Percentiles rank a stretch among this genome's conserved stretches.
Conservation (phyloP, 345 rosid genomes). For the Cardiospermum halicacabum region DNA sequence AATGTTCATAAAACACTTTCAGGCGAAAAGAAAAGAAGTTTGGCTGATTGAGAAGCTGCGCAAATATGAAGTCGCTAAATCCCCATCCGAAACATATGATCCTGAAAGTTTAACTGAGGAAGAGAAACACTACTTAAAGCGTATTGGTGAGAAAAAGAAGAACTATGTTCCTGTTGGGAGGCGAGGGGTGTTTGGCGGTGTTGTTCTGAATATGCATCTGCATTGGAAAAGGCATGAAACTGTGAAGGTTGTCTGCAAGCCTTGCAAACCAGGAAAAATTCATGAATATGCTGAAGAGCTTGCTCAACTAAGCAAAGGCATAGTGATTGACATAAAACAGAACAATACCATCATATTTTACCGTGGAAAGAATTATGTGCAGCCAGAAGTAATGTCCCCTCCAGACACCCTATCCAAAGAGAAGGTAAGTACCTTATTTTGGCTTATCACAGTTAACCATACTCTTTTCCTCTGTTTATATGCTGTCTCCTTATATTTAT, state of each 20-base stretch:
- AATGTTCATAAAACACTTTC: constrained; percentile 2
- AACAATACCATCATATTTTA: constrained; percentile 63
- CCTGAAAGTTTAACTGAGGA: constrained; percentile 88
- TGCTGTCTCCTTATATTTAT: background rate
- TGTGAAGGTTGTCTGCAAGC: constrained; percentile 81
- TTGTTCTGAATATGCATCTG: constrained; percentile 91
- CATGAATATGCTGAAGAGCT: constrained; percentile 83
- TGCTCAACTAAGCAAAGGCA: constrained; percentile 75
- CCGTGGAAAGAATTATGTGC: constrained; percentile 89
- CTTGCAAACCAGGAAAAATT: constrained; percentile 79
- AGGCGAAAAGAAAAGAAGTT: constrained; percentile 87
- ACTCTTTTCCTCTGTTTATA: background rate
- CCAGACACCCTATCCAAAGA: constrained; percentile 72
- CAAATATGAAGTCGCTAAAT: constrained; percentile 58
- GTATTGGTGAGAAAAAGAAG: constrained; percentile 86
- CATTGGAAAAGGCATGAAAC: constrained; percentile 98
- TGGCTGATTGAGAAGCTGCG: constrained; percentile 91
- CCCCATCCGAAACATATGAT: constrained; percentile 57
- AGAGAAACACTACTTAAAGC: constrained; percentile 86
- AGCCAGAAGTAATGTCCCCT: constrained; percentile 72
- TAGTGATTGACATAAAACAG: constrained; percentile 75
- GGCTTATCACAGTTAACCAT: background rate
- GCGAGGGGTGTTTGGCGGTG: constrained; percentile 95
- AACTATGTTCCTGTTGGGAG: constrained; percentile 82
- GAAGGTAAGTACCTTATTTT: constrained; percentile 36